These are phyloP conservation scores for Nepenthes alata DNA, from an alignment of 179 eudicot species.

Conservation along the genomic window DNA sequence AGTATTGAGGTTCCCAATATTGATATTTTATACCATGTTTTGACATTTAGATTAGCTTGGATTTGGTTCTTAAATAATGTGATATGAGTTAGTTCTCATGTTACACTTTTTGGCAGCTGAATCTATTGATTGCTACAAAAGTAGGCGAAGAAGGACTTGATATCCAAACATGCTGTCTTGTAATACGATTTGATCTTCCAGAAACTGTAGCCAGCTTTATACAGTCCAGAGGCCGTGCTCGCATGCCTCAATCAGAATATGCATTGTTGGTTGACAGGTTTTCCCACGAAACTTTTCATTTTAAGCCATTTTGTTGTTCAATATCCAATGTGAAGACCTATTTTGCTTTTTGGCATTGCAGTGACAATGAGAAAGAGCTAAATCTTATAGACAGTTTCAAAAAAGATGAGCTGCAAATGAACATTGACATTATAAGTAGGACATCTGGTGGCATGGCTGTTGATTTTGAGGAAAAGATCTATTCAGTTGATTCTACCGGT, in stretches of 20 bases:
- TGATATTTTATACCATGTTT: too few relatives aligned
- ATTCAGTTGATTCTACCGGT: constrained; percentile 67
- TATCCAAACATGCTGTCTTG: constrained; percentile 98
- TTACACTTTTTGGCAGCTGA: constrained; percentile 52
- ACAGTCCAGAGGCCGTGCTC: constrained; percentile 97
- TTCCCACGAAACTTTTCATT: not conserved
- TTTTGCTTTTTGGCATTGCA: constrained; percentile 23
- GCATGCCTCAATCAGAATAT: constrained; percentile 95
- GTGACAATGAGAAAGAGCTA: constrained; percentile 56
- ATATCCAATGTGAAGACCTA: not conserved
- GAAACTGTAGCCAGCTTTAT: constrained; percentile 93
- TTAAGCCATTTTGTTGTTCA: not conserved
- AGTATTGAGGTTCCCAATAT: too few relatives aligned
- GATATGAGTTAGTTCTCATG: not conserved
- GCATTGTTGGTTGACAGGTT: constrained; percentile 91
- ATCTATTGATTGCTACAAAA: constrained; percentile 90
- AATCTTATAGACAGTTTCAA: constrained; percentile 45
- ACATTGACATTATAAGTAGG: constrained; percentile 51
- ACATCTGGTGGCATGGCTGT: constrained; percentile 20
- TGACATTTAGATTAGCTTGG: too few relatives aligned
- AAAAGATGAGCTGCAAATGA: constrained; percentile 69
- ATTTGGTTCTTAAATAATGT: not conserved
- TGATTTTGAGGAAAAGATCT: constrained; percentile 42
- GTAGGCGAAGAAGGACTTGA: constrained; percentile 99
- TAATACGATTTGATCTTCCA: constrained; percentile 93